Conservation (phyloP, 257 asterid species). For the Gentiana dahurica region DNA sequence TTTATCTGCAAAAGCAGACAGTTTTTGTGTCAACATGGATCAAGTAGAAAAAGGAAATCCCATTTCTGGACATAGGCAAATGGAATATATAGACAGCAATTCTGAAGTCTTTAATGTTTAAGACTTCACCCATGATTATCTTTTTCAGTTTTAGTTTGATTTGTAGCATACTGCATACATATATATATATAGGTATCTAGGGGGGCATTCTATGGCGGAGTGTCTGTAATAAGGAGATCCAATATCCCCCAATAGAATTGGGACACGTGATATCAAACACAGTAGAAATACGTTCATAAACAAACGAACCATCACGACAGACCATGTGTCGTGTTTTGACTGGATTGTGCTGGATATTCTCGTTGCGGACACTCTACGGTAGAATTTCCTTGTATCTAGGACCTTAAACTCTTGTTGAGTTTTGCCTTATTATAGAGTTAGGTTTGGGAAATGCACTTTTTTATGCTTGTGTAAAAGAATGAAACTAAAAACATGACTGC, state of each 20-base stretch:
- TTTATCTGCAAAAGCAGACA: slow-evolving; percentile 37
- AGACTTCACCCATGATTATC: slow-evolving; percentile 3
- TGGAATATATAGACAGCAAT: slow-evolving; percentile 59
- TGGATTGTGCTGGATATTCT: too few relatives aligned
- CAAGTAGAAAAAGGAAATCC: slow-evolving; percentile 29
- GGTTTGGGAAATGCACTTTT: background rate
- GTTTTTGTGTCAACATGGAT: slow-evolving; percentile 36
- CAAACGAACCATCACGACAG: too few relatives aligned
- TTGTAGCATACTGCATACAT: slow-evolving; percentile 23
- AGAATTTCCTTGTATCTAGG: background rate
- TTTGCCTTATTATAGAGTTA: background rate
- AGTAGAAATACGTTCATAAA: slow-evolving; percentile 9
- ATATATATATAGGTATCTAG: slow-evolving; percentile 6
- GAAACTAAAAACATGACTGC: background rate
- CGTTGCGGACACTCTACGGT: too few relatives aligned
- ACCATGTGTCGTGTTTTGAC: too few relatives aligned
- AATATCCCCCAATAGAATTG: slow-evolving; percentile 6
- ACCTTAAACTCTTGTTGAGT: background rate
- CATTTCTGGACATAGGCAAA: slow-evolving; percentile 37
- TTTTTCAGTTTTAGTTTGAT: slow-evolving; percentile 9
- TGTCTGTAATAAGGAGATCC: slow-evolving; percentile 1
- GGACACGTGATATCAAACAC: slow-evolving; percentile 11
- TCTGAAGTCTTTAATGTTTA: slow-evolving; percentile 53
- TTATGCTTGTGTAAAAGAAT: background rate
- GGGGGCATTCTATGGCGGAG: slow-evolving; percentile 1